Base-by-base conservation (phyloP, 208 protist species). In the Trypanosoma cruzi region DNA sequence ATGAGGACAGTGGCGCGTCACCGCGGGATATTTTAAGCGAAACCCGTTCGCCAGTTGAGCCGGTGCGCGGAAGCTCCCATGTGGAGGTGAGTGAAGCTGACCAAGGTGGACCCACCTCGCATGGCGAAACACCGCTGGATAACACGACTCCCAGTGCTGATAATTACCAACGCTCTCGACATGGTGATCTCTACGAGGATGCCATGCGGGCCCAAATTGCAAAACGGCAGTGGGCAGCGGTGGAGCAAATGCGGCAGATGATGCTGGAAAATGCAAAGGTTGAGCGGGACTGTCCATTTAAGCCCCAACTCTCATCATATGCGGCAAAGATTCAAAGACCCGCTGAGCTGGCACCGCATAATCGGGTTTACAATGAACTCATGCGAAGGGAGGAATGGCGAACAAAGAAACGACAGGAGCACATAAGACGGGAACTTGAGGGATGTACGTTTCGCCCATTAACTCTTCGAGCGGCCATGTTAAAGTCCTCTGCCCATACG, bases 401-500 rank as follows among this genome's bases (percentile, higher is more conserved):
- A 7, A 80, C 86, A 20, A 62, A 76, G 77, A 85, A 81, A 74
- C 50, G 80, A 60, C 76, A 77, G 42, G 84, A 90, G 64, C 54
- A 82, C 61, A 73, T 86, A 40, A 84, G 84, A 68, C 44, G 65
- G 29, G 91, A 93, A 61, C 66, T 96, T 37, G 59, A 78, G 61
- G 73, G 67, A 53, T 96, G 91, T 73, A 96, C 91, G 6, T 96
- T 96, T 66, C 81, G 85, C 22, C 91, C 91, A 16, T 54, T 94
- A 28, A 96, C 89, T 1, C 62, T 94, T 34, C 72, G 80, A 14
- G 65, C 79, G 7, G 85, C 79, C 4, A 64, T 55, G 20, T 68
- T 88, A 36, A 75, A 83, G 42, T 79, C 78, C 0, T 62, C 72
- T n/a, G 63, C 68, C 0, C 69, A 75, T 10, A 62, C 69, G 32